Evolutionary conservation across 768 basidiomycete genomes (phyloP), one percentile per base, ranked within the genome.

Genomic region (Chiua virens): DNA sequence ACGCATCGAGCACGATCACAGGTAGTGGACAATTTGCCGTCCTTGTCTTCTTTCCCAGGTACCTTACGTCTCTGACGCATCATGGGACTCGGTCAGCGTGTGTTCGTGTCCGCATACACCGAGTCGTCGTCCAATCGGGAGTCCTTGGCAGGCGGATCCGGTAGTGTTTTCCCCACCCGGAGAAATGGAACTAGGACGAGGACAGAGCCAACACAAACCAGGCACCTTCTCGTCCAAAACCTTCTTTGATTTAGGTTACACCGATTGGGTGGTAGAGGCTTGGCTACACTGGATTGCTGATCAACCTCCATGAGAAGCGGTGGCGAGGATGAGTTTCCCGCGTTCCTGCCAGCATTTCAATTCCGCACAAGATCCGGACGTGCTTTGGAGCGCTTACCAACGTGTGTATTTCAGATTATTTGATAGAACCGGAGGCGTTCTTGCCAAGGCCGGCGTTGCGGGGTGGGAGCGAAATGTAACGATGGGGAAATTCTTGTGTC

Each of bases 281-380:
- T 43, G 21, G 17, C 21, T 34, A n/a, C 20, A 17, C 32, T 37
- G 50, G 15, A 17, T 47, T 21, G 42, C n/a, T n/a, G n/a, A n/a
- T n/a, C n/a, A n/a, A n/a, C n/a, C 34, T 35, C 15, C 53, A 50
- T 49, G 64, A 64, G 56, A 69, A 67, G 28, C 52, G 18, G 69
- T 5, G 56, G 18, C 15, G 68, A 38, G 59, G 53, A 27, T 53
- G 57, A n/a, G 47, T 37, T 53, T 28, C 25, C 58, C 27, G 22
- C 20, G 50, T 52, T 48, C 46, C 43, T 46, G 32, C 14, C 32
- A 25, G 2, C 5, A 41, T 40, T 42, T n/a, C 74, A 52, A 55
- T 60, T n/a, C 62, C 70, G 15, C 64, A 73, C 41, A 67, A 53
- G 48, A 60, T 76, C 41, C 72, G 73, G 28, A 62, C 72, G 36